These are phyloP conservation scores for Boletus fagicola DNA, from an alignment of 768 basidiomycete species.

Conservation along the genomic window DNA sequence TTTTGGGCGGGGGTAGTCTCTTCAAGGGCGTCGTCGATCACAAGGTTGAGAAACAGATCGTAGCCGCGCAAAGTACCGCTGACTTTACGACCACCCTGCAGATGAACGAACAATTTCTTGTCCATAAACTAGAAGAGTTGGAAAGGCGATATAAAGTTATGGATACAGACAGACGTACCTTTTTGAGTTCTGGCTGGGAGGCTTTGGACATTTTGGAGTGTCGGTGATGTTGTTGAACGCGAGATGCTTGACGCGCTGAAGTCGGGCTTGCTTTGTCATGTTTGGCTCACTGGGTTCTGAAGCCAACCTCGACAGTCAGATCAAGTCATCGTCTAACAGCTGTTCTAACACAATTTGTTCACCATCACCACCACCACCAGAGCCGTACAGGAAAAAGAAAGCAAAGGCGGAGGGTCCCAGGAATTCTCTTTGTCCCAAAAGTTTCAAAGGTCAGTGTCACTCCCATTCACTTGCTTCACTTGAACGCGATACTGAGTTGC, in stretches of 20 bases:
- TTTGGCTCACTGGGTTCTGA: slow-evolving; percentile 23
- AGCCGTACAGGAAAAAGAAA: neutral
- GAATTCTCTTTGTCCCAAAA: neutral
- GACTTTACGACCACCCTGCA: slow-evolving; percentile 94
- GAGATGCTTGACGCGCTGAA: neutral
- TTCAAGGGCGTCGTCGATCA: slow-evolving; percentile 93
- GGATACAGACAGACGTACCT: slow-evolving; percentile 50
- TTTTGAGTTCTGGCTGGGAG: slow-evolving; percentile 96
- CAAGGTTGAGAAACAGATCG: slow-evolving; percentile 97
- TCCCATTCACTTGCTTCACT: neutral
- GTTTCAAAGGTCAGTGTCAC: slow-evolving; percentile 18
- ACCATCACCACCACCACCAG: neutral
- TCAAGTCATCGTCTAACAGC: neutral
- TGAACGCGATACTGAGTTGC: slow-evolving; percentile 13
- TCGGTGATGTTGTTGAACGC: neutral
- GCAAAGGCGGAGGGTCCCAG: neutral
- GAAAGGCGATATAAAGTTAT: neutral
- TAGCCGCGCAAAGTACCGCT: slow-evolving; percentile 94
- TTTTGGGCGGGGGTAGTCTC: slow-evolving; percentile 89
- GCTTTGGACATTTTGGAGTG: slow-evolving; percentile 76
- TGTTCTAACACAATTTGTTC: neutral
- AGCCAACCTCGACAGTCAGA: neutral
- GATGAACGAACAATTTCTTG: slow-evolving; percentile 91
- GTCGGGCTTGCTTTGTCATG: slow-evolving; percentile 31
- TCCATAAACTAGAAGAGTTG: slow-evolving; percentile 83